Conservation (phyloP, 2,329 filamentous ascomycete species). For the Venturia carpophila region DNA sequence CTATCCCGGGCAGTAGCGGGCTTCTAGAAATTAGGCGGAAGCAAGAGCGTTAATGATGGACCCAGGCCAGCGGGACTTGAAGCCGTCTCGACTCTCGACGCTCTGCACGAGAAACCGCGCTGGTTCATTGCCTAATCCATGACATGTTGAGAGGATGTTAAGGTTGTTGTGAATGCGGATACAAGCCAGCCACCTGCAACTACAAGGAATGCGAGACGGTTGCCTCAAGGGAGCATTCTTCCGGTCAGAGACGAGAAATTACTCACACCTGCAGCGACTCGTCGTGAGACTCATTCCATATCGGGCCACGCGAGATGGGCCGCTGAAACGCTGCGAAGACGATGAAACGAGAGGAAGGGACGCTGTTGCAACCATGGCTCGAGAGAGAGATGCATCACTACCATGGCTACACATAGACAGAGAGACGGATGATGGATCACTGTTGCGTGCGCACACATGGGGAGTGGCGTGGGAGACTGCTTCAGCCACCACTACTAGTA, state of each 20-base stretch:
- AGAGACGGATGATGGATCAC: too few relatives aligned
- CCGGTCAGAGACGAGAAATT: slow-evolving; percentile 10
- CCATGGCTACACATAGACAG: too few relatives aligned
- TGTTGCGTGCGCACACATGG: too few relatives aligned
- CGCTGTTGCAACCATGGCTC: too few relatives aligned
- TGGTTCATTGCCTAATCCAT: slow-evolving; percentile 4
- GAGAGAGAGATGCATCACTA: too few relatives aligned
- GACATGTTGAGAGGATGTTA: too few relatives aligned
- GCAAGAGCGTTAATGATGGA: background rate
- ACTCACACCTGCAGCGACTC: slow-evolving; percentile 12
- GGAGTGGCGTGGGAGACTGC: too few relatives aligned
- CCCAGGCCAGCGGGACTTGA: slow-evolving; percentile 1
- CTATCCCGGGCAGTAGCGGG: background rate
- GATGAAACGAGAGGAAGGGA: slow-evolving; percentile 7
- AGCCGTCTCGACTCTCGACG: background rate
- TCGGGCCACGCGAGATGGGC: background rate
- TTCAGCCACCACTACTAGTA: too few relatives aligned
- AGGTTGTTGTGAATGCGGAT: background rate
- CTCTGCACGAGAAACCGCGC: background rate
- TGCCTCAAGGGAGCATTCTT: slow-evolving; percentile 12
- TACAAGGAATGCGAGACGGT: too few relatives aligned
- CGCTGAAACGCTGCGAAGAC: too few relatives aligned
- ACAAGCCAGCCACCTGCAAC: too few relatives aligned
- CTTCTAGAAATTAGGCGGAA: slow-evolving; percentile 2
- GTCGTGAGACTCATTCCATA: slow-evolving; percentile 7